Percentiles rank a stretch among this genome's conserved stretches.
These are phyloP conservation scores for Alopecurus myosuroides DNA, from an alignment of 176 grass and related monocot genomes.

Conservation along the genomic window DNA sequence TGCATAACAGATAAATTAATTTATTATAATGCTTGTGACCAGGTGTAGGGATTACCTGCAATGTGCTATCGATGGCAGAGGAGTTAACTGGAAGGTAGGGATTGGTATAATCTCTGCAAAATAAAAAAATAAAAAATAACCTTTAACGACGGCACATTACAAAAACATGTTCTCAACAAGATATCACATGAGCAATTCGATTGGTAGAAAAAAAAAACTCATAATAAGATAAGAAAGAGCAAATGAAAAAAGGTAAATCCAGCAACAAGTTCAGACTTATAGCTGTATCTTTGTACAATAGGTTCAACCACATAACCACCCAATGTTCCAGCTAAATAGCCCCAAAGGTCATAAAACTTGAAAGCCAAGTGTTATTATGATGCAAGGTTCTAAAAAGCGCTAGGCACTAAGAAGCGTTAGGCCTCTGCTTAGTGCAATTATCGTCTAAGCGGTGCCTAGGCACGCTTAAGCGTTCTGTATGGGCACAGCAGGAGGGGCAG, in stretches of 20 bases:
- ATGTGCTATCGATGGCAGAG: conserved; percentile 67
- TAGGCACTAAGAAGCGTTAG: too few species aligned
- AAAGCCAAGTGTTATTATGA: neutral
- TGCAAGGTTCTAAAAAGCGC: neutral
- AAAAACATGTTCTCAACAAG: neutral
- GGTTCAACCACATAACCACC: neutral
- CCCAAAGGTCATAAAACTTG: neutral
- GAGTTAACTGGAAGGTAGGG: conserved; percentile 94
- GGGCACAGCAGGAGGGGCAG: too few species aligned
- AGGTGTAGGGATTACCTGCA: conserved; percentile 52
- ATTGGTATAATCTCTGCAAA: conserved; percentile 90
- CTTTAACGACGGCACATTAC: neutral
- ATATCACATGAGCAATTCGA: neutral
- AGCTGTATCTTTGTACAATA: neutral
- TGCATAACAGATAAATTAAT: conserved; percentile 19
- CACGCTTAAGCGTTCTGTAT: too few species aligned
- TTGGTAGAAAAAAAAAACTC: neutral
- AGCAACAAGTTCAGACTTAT: neutral
- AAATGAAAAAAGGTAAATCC: neutral
- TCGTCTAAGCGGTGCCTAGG: too few species aligned
- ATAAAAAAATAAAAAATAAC: conserved; percentile 20
- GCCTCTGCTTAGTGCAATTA: too few species aligned
- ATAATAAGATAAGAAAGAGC: neutral
- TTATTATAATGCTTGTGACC: neutral
- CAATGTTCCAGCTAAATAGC: neutral